Percentiles rank a stretch among this genome's conserved stretches.
Conservation (phyloP, 768 basidiomycete species). For the Flagelloscypha sp. region DNA sequence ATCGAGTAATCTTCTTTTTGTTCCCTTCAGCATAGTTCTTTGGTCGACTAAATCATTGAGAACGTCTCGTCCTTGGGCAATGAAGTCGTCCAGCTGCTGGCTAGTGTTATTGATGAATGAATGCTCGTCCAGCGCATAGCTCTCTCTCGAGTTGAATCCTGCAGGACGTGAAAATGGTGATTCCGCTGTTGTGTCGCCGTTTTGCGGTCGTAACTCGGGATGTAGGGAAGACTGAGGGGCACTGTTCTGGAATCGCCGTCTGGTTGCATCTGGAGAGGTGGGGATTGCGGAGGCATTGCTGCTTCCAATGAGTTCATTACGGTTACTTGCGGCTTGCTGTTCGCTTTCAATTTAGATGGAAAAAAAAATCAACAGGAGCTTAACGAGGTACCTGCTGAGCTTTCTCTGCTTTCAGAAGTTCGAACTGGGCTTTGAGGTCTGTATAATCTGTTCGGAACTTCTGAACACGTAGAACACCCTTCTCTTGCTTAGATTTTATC, state of each 20-base stretch:
- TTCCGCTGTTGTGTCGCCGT: conserved; percentile 53
- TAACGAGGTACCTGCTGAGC: conserved; percentile 32
- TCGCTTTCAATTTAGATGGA: conserved; percentile 1
- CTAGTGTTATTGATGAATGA: conserved; percentile 82
- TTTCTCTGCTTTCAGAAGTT: conserved; percentile 60
- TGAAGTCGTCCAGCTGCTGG: conserved; percentile 75
- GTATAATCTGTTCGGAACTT: conserved; percentile 85
- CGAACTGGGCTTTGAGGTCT: conserved; percentile 78
- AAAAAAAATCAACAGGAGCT: conserved; percentile 1
- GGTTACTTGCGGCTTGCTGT: conserved; percentile 52
- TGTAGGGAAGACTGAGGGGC: conserved; percentile 44
- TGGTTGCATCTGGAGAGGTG: conserved; percentile 47
- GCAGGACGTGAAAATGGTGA: conserved; percentile 72
- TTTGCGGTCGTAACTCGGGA: conserved; percentile 36
- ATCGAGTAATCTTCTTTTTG: conserved; percentile 74
- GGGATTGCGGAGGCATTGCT: conserved; percentile 26
- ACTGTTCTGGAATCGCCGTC: conserved; percentile 56
- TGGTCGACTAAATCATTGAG: conserved; percentile 91
- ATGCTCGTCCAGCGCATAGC: conserved; percentile 81
- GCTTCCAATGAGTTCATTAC: conserved; percentile 56
- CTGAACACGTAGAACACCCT: conserved; percentile 85
- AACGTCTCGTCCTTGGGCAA: conserved; percentile 88
- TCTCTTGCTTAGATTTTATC: conserved; percentile 93
- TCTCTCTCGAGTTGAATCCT: conserved; percentile 53
- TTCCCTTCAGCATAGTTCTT: conserved; percentile 90